phyloP scores from a whole-genome alignment of 345 rosid species.

The Citrus unshiu region DNA sequence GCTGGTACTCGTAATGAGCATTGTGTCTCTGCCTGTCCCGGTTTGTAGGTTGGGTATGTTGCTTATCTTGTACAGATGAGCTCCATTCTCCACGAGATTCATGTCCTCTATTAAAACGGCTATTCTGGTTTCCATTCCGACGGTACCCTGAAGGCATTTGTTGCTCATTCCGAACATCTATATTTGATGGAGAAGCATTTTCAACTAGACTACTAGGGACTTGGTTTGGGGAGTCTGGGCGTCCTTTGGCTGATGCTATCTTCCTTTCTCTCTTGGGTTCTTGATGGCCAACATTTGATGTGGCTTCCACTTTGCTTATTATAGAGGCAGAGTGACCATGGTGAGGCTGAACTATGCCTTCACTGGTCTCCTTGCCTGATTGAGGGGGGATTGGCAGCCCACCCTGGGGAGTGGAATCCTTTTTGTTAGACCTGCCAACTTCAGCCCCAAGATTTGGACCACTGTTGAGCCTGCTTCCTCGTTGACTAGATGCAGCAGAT shows the following conservation, averaged over 20 bases:
- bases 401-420: conserved; percentile 32
- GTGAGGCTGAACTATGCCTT: conserved; percentile 14
- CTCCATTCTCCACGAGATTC: conserved; percentile 73
- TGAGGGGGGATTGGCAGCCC: conserved; percentile 18
- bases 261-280: conserved; percentile 54
- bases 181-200: conserved; percentile 26
- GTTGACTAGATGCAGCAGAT: conserved; percentile 29
- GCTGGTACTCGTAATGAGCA: conserved; percentile 77
- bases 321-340: conserved; percentile 20
- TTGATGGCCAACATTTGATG: conserved; percentile 25
- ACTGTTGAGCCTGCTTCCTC: conserved; percentile 38
- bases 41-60: conserved; percentile 39
- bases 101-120: conserved; percentile 47
- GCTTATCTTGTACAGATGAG: conserved; percentile 54
- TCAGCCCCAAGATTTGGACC: conserved; percentile 37
- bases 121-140: conserved; percentile 54
- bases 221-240: conserved; percentile 32
- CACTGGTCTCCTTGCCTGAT: conserved; percentile 24
- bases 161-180: conserved; percentile 45
- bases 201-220: conserved; percentile 27
- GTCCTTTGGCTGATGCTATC: conserved; percentile 33
- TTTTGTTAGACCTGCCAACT: conserved; percentile 37
- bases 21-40: conserved; percentile 64
- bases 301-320: conserved; percentile 32
- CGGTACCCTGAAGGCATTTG: conserved; percentile 40